phyloP scores from a whole-genome alignment of 2,329 filamentous ascomycete species.

The Venturia oleaginea region DNA sequence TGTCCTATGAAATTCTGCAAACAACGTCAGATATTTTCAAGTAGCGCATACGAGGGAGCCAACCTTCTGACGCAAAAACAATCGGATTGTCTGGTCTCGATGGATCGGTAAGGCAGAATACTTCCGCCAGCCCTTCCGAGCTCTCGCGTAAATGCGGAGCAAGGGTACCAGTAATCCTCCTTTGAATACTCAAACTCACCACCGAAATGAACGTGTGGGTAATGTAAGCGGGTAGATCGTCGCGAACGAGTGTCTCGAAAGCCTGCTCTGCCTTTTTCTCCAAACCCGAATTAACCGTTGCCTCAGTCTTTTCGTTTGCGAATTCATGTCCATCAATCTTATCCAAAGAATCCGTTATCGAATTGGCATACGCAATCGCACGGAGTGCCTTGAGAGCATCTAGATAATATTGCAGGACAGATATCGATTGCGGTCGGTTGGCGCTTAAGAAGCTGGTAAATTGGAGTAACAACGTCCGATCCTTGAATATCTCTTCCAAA shows the following conservation, averaged over 20 bases:
- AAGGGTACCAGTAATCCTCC: constrained; percentile 58
- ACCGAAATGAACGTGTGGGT: constrained; percentile 59
- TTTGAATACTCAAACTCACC: constrained; percentile 60
- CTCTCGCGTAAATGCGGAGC: constrained; percentile 55
- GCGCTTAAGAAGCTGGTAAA: constrained; percentile 60
- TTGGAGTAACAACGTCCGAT: constrained; percentile 51
- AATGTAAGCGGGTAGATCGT: constrained; percentile 65
- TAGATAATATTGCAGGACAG: constrained; percentile 61
- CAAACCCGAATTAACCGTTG: constrained; percentile 49
- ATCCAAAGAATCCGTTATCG: constrained; percentile 52
- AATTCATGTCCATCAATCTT: constrained; percentile 49
- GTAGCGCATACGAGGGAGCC: constrained; percentile 10
- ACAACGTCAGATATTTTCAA: constrained; percentile 10
- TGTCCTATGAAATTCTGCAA: constrained; percentile 59
- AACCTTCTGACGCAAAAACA: constrained; percentile 67
- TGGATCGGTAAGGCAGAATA: constrained; percentile 69
- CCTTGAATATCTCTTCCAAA: constrained; percentile 54
- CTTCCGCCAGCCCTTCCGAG: constrained; percentile 67
- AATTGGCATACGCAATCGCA: constrained; percentile 63
- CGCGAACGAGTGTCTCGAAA: constrained; percentile 53
- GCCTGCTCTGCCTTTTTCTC: constrained; percentile 55
- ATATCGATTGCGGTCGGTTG: constrained; percentile 52
- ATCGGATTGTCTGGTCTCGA: constrained; percentile 66
- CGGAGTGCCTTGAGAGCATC: constrained; percentile 62
- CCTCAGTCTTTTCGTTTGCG: constrained; percentile 39